phyloP scores from a whole-genome alignment of 179 eudicot genomes.

The Gypsophila paniculata region DNA sequence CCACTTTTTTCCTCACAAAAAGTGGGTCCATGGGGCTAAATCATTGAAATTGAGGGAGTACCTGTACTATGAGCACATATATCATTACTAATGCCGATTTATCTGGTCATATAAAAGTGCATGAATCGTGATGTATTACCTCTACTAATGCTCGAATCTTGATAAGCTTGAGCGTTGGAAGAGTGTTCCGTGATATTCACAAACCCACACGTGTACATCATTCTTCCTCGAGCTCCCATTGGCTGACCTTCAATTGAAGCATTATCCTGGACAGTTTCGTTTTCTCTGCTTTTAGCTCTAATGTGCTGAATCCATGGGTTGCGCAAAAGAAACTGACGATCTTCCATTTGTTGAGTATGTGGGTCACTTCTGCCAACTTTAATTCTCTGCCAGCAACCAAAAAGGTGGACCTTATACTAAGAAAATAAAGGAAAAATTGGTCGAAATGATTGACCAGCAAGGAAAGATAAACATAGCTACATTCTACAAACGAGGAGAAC shows the following conservation, averaged over 20 bases:
- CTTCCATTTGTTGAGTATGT: constrained; percentile 31
- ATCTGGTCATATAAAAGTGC: neutral
- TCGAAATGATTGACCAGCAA: neutral
- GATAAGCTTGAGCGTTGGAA: constrained; percentile 25
- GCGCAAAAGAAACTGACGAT: constrained; percentile 24
- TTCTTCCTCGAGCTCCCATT: constrained; percentile 19
- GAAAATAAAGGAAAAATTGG: constrained; percentile 3
- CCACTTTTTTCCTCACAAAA: too few relatives aligned
- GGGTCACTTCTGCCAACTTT: constrained; percentile 39
- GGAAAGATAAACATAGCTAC: neutral
- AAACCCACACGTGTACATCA: constrained; percentile 27
- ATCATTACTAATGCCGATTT: neutral
- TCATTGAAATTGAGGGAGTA: too few relatives aligned
- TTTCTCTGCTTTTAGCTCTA: constrained; percentile 33
- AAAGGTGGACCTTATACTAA: constrained; percentile 56
- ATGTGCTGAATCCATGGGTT: constrained; percentile 62
- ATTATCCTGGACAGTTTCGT: constrained; percentile 22
- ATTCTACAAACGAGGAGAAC: too few relatives aligned
- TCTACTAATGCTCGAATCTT: constrained; percentile 39
- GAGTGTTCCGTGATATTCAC: constrained; percentile 26
- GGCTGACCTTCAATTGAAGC: constrained; percentile 23
- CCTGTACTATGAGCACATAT: too few relatives aligned
- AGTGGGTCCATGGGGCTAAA: too few relatives aligned
- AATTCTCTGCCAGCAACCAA: constrained; percentile 56
- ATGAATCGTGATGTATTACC: constrained; percentile 32